These are phyloP conservation scores for Plenodomus lindquistii DNA, from an alignment of 2,329 filamentous ascomycete genomes.

Conservation along the genomic window DNA sequence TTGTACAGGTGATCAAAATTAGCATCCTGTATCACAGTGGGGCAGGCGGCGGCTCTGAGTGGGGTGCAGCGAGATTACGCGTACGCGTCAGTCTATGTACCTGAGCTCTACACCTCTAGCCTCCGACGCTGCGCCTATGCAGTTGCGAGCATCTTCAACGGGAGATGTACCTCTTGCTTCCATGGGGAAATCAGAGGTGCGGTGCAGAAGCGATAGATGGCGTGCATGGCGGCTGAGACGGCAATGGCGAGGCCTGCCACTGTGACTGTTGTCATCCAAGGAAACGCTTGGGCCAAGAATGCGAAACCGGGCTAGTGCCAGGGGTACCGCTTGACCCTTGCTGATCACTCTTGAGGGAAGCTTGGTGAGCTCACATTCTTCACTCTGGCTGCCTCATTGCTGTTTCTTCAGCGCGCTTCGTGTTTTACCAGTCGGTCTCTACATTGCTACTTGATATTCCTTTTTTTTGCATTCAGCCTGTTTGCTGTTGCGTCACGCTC, in stretches of 20 bases:
- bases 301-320: constrained; percentile 32
- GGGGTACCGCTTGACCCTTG: constrained; percentile 24
- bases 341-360: constrained; percentile 29
- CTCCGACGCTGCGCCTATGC: neutral
- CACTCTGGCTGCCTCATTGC: constrained; percentile 38
- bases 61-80: constrained; percentile 19
- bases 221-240: neutral
- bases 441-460: constrained; percentile 24
- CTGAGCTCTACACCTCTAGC: neutral
- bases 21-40: constrained; percentile 20
- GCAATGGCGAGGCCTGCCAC: neutral
- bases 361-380: constrained; percentile 31
- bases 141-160: neutral
- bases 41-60: constrained; percentile 13
- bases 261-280: constrained; percentile 1
- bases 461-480: constrained; percentile 21
- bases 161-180: neutral
- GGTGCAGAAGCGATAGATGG: neutral
- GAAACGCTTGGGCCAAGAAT: constrained; percentile 8
- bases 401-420: constrained; percentile 34
- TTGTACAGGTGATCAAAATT: constrained; percentile 12
- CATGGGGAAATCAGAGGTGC: neutral
- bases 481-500: constrained; percentile 32
- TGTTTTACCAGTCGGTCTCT: constrained; percentile 39
- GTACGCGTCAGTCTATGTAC: constrained; percentile 17